Base-by-base conservation (phyloP, 1,284 basidiomycete genomes). In the Moesziomyces globuligerus region DNA sequence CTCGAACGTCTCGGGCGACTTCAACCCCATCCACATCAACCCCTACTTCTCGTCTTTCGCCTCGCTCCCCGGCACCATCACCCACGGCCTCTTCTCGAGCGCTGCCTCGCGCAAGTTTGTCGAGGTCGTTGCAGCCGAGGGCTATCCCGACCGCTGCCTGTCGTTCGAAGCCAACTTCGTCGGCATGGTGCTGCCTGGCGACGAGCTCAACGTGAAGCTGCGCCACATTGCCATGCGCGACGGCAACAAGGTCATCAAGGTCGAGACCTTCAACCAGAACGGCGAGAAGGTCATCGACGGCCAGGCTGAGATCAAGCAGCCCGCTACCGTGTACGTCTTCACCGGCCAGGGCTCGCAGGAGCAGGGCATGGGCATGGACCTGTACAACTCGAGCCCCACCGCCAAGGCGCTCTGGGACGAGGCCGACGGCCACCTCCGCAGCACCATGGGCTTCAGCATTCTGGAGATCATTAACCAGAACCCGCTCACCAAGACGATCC, bases 321-420 rank as follows among this genome's bases (percentile, higher is more conserved):
- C 75, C 11, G 58, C 72, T 15, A 96, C 94, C 17, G 92, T 92
- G 47, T 98, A 98, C 79, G 93, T 97, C 80, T 98, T 98, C 87
- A 98, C 95, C 51, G 95, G 95, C 47, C 95, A 98, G 83, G 95
- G 95, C 54, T 98, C 94, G 23, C 96, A 98, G 84, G 95, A 98
- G 84, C 90, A 91, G 45, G 93, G 94, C 36, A 98, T 98, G 95
- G 95, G 96, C 38, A 98, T 98, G 94, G 94, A 98, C 77, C 88
- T 98, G 4, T 98, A 98, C 87, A 90, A 89, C 83, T 89, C 85
- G 74, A 97, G 93, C 11, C 90, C 92, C 39, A 93, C 94, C 36
- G 96, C 95, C 67, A 91, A 91, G 75, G 91, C 92, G 44, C 94
- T 98, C 53, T 98, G 95, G 95, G 94, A 98, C 66, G 90, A 90